Evolutionary conservation across 257 asterid genomes (phyloP).

Genomic region (Plantago ovata): DNA sequence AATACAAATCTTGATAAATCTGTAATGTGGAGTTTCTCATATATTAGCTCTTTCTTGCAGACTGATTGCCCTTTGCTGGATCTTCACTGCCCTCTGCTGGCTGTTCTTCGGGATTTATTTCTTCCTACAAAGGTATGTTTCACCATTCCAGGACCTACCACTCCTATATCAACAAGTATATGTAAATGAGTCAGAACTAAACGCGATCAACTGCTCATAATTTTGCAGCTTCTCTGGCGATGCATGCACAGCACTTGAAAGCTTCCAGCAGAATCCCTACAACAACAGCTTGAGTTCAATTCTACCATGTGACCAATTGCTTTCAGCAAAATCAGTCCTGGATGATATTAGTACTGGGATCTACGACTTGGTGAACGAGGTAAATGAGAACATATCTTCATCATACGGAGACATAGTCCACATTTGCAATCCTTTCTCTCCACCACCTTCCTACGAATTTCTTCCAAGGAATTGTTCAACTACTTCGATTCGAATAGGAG

Average conservation of each 20-base stretch:
- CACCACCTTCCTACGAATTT: constrained; percentile 55
- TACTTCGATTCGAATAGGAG: constrained; percentile 50
- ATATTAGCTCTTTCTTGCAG: constrained; percentile 29
- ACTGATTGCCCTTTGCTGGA: constrained; percentile 55
- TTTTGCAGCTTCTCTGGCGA: constrained; percentile 63
- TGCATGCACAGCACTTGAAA: constrained; percentile 68
- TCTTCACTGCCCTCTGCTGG: constrained; percentile 57
- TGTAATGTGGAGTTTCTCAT: constrained; percentile 17
- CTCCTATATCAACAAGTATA: neutral
- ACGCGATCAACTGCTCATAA: neutral
- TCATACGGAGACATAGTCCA: constrained; percentile 54
- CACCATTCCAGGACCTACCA: neutral
- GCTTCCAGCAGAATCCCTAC: constrained; percentile 66
- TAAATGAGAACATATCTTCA: constrained; percentile 53
- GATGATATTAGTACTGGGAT: constrained; percentile 50
- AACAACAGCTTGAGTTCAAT: constrained; percentile 80
- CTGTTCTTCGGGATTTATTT: constrained; percentile 61
- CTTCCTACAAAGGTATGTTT: constrained; percentile 54
- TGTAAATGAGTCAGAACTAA: neutral
- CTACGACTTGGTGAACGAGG: constrained; percentile 53
- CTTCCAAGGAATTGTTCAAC: constrained; percentile 53
- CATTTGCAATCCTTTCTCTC: constrained; percentile 88
- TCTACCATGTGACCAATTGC: constrained; percentile 73
- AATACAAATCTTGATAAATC: neutral
- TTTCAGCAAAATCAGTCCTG: constrained; percentile 50